Base-by-base conservation (phyloP, 805 yeast genomes). In the Myxozyma neglecta region DNA sequence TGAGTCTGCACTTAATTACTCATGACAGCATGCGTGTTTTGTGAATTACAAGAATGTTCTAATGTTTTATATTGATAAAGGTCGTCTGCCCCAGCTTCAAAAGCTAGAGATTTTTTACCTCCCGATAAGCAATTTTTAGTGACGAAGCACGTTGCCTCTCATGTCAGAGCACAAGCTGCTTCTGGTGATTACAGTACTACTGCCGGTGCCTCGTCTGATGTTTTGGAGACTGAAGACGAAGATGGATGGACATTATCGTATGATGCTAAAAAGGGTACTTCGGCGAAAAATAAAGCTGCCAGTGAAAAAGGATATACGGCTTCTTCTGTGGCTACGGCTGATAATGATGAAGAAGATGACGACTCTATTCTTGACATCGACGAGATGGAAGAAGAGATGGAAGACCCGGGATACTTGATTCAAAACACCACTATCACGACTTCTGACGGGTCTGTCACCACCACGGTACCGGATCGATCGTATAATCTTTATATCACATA, bases 401-500 rank as follows among this genome's bases (percentile, higher is more conserved):
- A 59, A 6, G 66, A 63, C 40, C 51, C 66, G 9, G 66, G 66
- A 9, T 63, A 59, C 24, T 53, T 63, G 18, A 59, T 39, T 18
- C 47, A 52, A 6, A 18, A 53, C n/a, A 18, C 56, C 1, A 35
- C 54, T 1, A 39, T 48, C 11, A 20, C 54, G 8, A 39, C 20
- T 20, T 10, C 52, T 20, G 69, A 58, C 47, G 68, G 65, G 66
- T 44, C 63, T 18, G 32, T 64, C 24, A 56, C 66, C 60, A 51
- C 64, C 11, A 46, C 66, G 14, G 40, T 69, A 10, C 71, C 74
- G 3, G 65, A 69, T 42, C 79, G 97, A 66, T 84, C 85, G 65
- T 94, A 93, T 73, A 97, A 94, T 75, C 77, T 94, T 53, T 94
- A 88, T 77, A 91, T 94, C 69, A 84, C 96, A 2, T 94, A 94